Conservation (phyloP, 2,329 filamentous ascomycete genomes). For the Neopestalotiopsis sp. region DNA sequence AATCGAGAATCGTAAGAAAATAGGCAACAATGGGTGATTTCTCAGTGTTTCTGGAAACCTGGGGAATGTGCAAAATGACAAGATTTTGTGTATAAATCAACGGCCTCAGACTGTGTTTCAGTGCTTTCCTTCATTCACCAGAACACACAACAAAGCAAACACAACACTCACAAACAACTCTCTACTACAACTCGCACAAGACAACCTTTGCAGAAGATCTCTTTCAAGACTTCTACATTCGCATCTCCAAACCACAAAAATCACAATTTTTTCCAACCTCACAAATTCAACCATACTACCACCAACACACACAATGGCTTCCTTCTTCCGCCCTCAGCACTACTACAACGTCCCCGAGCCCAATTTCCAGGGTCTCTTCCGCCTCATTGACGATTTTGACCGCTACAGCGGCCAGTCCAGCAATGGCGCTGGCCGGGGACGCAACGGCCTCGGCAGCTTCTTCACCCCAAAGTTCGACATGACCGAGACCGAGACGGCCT, state of each 20-base stretch:
- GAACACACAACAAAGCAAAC: conserved; percentile 31
- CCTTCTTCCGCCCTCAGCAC: conserved; percentile 58
- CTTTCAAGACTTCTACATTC: conserved; percentile 7
- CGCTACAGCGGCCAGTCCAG: conserved; percentile 49
- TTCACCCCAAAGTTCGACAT: conserved; percentile 83
- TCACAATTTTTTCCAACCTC: conserved; percentile 17
- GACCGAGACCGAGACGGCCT: conserved; percentile 69
- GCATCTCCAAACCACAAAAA: conserved; percentile 11
- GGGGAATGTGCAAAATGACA: conserved; percentile 26
- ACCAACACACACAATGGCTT: conserved; percentile 54
- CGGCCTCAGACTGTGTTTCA: conserved; percentile 21
- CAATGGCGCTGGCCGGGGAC: conserved; percentile 18
- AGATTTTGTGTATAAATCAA: conserved; percentile 36
- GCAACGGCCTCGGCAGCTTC: conserved; percentile 45
- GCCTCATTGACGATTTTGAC: conserved; percentile 68
- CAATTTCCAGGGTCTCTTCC: conserved; percentile 66
- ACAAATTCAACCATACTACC: conserved; percentile 9
- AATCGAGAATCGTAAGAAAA: conserved; percentile 30
- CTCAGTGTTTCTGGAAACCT: conserved; percentile 32
- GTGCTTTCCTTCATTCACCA: conserved; percentile 27
- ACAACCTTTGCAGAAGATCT: background rate
- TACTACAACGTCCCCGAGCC: conserved; percentile 51
- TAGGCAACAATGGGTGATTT: conserved; percentile 19
- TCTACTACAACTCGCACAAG: background rate
- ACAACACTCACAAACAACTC: conserved; percentile 14